Evolutionary conservation across 1,284 basidiomycete species (phyloP).

Genomic region (Tilletia setariae): DNA sequence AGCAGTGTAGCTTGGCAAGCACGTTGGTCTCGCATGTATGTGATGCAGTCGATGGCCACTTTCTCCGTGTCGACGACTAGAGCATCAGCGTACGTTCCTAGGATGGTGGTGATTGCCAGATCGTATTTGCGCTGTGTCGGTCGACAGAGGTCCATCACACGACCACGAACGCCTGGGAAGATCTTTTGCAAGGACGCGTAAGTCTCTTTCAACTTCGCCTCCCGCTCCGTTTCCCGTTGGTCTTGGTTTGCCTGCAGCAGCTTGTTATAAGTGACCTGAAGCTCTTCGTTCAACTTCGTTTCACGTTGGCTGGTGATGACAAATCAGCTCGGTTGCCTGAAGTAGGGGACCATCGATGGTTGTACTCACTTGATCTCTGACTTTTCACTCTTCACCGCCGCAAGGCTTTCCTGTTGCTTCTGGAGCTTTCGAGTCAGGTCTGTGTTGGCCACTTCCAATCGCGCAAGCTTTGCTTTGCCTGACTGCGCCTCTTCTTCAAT

Average conservation of each 20-base stretch:
- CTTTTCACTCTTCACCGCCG: not conserved
- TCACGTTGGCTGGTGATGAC: slow-evolving; percentile 27
- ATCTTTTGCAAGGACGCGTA: slow-evolving; percentile 71
- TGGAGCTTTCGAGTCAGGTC: slow-evolving; percentile 25
- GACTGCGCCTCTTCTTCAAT: slow-evolving; percentile 64
- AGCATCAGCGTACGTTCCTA: slow-evolving; percentile 91
- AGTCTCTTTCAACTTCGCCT: slow-evolving; percentile 79
- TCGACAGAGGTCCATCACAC: slow-evolving; percentile 87
- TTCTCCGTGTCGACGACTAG: slow-evolving; percentile 95
- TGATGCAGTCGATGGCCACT: slow-evolving; percentile 92
- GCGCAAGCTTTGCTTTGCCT: slow-evolving; percentile 63
- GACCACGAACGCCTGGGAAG: slow-evolving; percentile 61
- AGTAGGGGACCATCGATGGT: not conserved
- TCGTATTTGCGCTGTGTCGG: slow-evolving; percentile 90
- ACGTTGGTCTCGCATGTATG: slow-evolving; percentile 94
- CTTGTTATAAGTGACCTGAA: slow-evolving; percentile 76
- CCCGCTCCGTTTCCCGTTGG: slow-evolving; percentile 71
- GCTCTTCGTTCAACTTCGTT: slow-evolving; percentile 71
- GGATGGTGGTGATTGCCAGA: slow-evolving; percentile 84
- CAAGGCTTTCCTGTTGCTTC: slow-evolving; percentile 13
- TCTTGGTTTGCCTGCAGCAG: slow-evolving; percentile 60
- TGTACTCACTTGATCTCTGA: slow-evolving; percentile 12
- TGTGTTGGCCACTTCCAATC: slow-evolving; percentile 52
- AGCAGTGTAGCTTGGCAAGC: slow-evolving; percentile 94
- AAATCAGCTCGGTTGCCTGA: not conserved